Evolutionary conservation across 176 grass and related monocot species (phyloP), one percentile per base, ranked within the genome.

Genomic region (Cymbopogon citratus): DNA sequence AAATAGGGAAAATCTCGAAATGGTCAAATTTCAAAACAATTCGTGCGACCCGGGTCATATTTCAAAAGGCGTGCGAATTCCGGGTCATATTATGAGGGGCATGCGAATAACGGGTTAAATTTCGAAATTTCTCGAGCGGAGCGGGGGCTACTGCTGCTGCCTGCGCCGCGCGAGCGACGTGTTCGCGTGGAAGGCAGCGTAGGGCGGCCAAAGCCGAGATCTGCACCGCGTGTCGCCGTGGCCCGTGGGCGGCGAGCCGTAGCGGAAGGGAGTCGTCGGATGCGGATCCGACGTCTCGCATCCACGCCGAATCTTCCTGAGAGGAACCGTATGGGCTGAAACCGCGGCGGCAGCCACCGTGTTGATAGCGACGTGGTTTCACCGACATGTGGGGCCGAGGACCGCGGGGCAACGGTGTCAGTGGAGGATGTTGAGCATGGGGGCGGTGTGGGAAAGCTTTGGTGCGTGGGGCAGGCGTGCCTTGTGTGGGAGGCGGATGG

Each of bases 341-440:
- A 1, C 57, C 5, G 16, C 1, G 2, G 12, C 9, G 9, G 7
- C 23, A 9, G 25, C 0, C 7, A 49, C 0, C 3, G 5, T 0
- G 1, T 7, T 2, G 4, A 3, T 61, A 12, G 7, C 0, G 2
- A 3, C 10, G 0, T 2, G 0, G 0, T 5, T 1, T 6, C 0
- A 16, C 48, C 24, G 86, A 84, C 69, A 38, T 0, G 36, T 18
- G 63, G 86, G 60, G 9, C 28, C 3, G 3, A 2, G 2, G 0
- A 5, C 1, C 0, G 49, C 23, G 74, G 82, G 36, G 1, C 27
- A 10, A 0, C 0, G 0, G 0, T 9, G 27, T 85, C 65, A 70
- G 49, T 18, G 23, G 6, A 2, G 9, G 0, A 0, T 7, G 0
- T 0, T 0, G 3, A 0, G 1, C 21, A 5, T 0, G 10, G 1